Conservation (phyloP, 495 filamentous ascomycete genomes). For the Lophiostoma macrostomum region DNA sequence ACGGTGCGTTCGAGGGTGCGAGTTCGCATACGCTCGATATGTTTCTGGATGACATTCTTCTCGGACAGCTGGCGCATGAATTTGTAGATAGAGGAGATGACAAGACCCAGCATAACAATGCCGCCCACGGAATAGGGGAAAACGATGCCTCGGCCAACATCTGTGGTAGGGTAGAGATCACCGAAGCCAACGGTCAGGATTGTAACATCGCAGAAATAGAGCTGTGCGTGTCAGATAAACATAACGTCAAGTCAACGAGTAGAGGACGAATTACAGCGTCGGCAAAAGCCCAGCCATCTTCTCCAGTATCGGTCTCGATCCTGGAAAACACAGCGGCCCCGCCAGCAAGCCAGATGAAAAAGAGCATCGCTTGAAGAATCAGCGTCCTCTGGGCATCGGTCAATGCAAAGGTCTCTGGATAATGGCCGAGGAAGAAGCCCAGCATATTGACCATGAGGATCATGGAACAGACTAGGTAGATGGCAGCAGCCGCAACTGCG, state of each 20-base stretch:
- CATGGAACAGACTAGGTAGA: constrained; percentile 63
- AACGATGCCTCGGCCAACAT: constrained; percentile 44
- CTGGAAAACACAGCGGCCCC: constrained; percentile 57
- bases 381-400: constrained; percentile 69
- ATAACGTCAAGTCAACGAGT: background rate
- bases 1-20: constrained; percentile 56
- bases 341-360: constrained; percentile 61
- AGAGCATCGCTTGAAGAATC: constrained; percentile 62
- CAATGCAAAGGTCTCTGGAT: constrained; percentile 70
- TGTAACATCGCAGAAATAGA: constrained; percentile 66
- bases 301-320: constrained; percentile 36
- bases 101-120: constrained; percentile 47
- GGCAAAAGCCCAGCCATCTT: constrained; percentile 43
- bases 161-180: constrained; percentile 49
- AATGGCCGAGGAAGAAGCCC: constrained; percentile 73
- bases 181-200: constrained; percentile 67
- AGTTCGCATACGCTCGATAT: constrained; percentile 57
- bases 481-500: constrained; percentile 63
- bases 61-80: constrained; percentile 62
- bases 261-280: constrained; percentile 42
- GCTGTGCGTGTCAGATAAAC: constrained; percentile 12
- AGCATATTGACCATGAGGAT: constrained; percentile 75
- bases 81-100: constrained; percentile 44
- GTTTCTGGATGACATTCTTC: constrained; percentile 64
- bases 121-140: constrained; percentile 48